These are phyloP conservation scores for Scutellaria barbata DNA, from an alignment of 257 asterid species.

Conservation along the genomic window DNA sequence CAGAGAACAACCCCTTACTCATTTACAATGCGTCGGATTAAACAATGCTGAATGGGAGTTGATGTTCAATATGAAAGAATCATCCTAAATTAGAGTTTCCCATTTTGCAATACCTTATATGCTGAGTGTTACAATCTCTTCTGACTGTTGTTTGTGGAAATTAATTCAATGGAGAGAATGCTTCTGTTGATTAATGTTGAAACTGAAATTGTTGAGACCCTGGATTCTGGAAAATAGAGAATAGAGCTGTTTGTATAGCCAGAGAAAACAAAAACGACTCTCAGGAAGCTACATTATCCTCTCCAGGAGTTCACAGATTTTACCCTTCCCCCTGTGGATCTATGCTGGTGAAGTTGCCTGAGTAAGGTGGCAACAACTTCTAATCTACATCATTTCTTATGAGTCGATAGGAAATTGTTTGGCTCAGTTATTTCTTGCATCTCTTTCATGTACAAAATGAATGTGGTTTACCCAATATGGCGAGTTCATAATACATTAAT, in stretches of 20 bases:
- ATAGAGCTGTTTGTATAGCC: constrained; percentile 1
- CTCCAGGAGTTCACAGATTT: background rate
- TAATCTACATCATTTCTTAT: constrained; percentile 10
- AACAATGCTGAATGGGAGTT: constrained; percentile 3
- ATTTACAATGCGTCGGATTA: background rate
- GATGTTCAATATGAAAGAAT: constrained; percentile 27
- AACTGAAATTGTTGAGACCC: background rate
- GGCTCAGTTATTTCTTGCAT: constrained; percentile 4
- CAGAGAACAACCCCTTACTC: background rate
- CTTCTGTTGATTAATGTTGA: background rate
- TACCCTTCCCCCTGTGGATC: too few relatives aligned
- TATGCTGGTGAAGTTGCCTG: constrained; percentile 5
- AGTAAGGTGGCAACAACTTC: background rate
- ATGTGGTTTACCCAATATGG: background rate
- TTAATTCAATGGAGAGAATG: background rate
- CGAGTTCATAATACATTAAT: background rate
- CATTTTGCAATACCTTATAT: constrained; percentile 7
- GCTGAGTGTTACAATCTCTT: background rate
- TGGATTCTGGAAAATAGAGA: constrained; percentile 15
- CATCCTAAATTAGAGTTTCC: background rate
- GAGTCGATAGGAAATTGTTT: background rate
- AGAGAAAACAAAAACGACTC: background rate
- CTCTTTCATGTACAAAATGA: background rate
- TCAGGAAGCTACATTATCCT: constrained; percentile 12
- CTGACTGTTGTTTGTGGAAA: background rate